Evolutionary conservation across 331 rosid genomes (phyloP), one percentile per base, ranked within the genome.

Genomic region (Acacia pycnantha): DNA sequence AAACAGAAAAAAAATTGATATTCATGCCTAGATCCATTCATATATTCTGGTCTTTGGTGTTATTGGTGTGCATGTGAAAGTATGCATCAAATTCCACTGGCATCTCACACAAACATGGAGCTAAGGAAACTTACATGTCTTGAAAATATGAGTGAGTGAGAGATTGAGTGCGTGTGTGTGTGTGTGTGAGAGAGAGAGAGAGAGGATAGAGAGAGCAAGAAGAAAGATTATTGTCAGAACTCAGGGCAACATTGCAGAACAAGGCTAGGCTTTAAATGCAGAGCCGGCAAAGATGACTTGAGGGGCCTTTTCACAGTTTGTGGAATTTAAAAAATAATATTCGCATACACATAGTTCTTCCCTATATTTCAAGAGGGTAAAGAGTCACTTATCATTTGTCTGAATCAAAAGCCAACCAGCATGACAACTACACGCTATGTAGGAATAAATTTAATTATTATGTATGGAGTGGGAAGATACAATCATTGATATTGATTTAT

Each of bases 201-300:
- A 67, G 43, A 40, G 41, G 33, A 67, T 35, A 72, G 44, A 15
- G 72, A 41, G 18, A 6, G 69, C 41, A 79, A 24, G 75, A 18
- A 56, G 33, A 33, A 44, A 54, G 9, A 82, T 70, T 68, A 56
- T 70, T 44, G 40, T 68, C 31, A 82, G 72, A 76, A 31, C 9
- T 79, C 68, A 53, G 66, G 61, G 59, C 72, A 65, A 50, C 77
- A 54, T 46, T 73, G 62, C 67, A 77, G 76, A 79, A 5, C 71
- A 66, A 29, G 50, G 24, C 33, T 44, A 77, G 48, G 35, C 69
- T 68, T 71, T 78, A 73, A 79, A 66, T 58, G 48, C 33, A 58
- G 74, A 11, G 21, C 10, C 54, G 3, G 76, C 56, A 56, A 76
- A 69, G 78, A 33, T 29, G 24, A 77, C 67, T 18, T 70, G 77